Percentiles rank a stretch among this genome's conserved stretches.
Conservation (phyloP, 2,329 filamentous ascomycete genomes). For the Diplodia intermedia region DNA sequence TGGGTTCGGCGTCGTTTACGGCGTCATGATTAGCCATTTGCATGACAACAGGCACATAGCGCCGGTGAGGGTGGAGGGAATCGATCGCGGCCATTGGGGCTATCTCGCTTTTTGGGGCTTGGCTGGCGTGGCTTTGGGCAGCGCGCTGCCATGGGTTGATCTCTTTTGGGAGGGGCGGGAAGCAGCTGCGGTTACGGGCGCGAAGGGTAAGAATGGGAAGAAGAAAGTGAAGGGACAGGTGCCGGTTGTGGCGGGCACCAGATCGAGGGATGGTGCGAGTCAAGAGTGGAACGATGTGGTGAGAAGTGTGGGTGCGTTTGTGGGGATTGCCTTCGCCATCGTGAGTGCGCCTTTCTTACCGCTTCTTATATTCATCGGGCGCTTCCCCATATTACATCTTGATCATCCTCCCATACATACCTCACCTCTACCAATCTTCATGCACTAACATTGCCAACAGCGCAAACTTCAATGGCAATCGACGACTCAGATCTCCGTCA, state of each 20-base stretch:
- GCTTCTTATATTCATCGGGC: not conserved
- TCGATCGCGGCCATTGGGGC: conserved; percentile 63
- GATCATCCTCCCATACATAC: not conserved
- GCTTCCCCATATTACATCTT: not conserved
- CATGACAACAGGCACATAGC: conserved; percentile 72
- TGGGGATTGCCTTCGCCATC: conserved; percentile 80
- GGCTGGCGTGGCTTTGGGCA: conserved; percentile 78
- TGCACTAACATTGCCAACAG: conserved; percentile 52
- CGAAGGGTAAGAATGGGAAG: conserved; percentile 4
- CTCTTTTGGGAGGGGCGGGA: conserved; percentile 68
- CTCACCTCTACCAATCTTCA: not conserved
- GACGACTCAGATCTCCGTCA: conserved; percentile 89
- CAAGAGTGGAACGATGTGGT: conserved; percentile 77
- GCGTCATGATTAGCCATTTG: conserved; percentile 78
- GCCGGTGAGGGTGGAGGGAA: conserved; percentile 65
- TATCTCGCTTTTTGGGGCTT: conserved; percentile 85
- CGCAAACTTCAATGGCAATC: conserved; percentile 92
- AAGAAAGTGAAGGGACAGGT: conserved; percentile 33
- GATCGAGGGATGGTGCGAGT: conserved; percentile 52
- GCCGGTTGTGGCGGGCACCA: conserved; percentile 33
- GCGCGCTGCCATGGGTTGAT: conserved; percentile 84
- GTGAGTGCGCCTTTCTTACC: conserved; percentile 62
- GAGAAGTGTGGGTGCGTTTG: conserved; percentile 72
- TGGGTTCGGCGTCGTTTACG: conserved; percentile 80
- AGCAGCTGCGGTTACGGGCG: conserved; percentile 28